Percentiles rank a stretch among this genome's conserved stretches.
phyloP scores from a whole-genome alignment of 2,329 filamentous ascomycete genomes.

The Alternaria sp. region DNA sequence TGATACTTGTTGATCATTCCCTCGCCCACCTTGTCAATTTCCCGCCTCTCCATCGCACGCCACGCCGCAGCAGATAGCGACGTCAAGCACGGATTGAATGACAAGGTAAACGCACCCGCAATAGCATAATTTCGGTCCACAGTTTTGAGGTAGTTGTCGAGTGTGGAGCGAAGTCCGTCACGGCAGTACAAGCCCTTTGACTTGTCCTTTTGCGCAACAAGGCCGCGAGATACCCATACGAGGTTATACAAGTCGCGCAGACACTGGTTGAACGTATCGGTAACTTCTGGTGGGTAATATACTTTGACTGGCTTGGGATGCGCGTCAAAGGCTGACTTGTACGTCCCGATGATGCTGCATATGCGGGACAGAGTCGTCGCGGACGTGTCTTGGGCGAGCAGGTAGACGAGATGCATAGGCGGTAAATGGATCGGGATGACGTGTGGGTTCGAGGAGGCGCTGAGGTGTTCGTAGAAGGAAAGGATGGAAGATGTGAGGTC shows the following conservation, averaged over 20 bases:
- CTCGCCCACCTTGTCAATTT: slow-evolving; percentile 37
- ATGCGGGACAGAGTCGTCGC: slow-evolving; percentile 72
- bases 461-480: slow-evolving; percentile 73
- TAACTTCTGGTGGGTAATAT: slow-evolving; percentile 41
- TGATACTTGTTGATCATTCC: slow-evolving; percentile 40
- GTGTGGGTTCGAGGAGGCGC: slow-evolving; percentile 45
- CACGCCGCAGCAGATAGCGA: slow-evolving; percentile 60
- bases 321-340: slow-evolving; percentile 77
- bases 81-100: slow-evolving; percentile 56
- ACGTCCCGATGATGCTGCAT: slow-evolving; percentile 73
- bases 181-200: slow-evolving; percentile 64
- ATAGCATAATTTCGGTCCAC: slow-evolving; percentile 53
- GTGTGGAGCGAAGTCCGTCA: slow-evolving; percentile 53
- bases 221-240: slow-evolving; percentile 78
- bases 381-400: slow-evolving; percentile 72
- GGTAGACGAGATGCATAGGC: slow-evolving; percentile 73
- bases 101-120: slow-evolving; percentile 57
- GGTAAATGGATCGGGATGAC: slow-evolving; percentile 73
- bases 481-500: slow-evolving; percentile 63
- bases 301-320: slow-evolving; percentile 59
- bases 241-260: slow-evolving; percentile 89
- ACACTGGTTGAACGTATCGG: slow-evolving; percentile 78
- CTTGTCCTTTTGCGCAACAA: slow-evolving; percentile 70
- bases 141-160: slow-evolving; percentile 54
- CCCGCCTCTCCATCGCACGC: slow-evolving; percentile 58